Evolutionary conservation across 1,284 basidiomycete genomes (phyloP).

Genomic region (Caloboletus firmus): DNA sequence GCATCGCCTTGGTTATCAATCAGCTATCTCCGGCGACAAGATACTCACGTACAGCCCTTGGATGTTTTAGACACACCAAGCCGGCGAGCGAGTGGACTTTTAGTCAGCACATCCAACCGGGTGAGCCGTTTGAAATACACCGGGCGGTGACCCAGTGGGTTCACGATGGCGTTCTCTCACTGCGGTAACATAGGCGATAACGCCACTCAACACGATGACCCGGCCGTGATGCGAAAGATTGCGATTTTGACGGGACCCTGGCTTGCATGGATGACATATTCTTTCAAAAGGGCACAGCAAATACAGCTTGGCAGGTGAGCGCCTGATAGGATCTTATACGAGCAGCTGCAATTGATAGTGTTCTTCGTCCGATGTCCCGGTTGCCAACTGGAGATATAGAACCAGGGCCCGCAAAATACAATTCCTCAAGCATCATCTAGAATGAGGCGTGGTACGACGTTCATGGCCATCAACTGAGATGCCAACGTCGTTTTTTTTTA

Average conservation of each 20-base stretch:
- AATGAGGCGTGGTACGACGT: slow-evolving; percentile 83
- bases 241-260: background rate
- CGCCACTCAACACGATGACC: slow-evolving; percentile 23
- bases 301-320: slow-evolving; percentile 20
- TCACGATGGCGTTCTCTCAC: background rate
- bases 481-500: slow-evolving; percentile 5
- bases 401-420: background rate
- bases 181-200: slow-evolving; percentile 16
- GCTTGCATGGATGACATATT: background rate
- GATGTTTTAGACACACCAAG: background rate
- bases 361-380: slow-evolving; percentile 3
- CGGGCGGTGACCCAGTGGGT: background rate
- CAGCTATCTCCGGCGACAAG: slow-evolving; percentile 21
- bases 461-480: slow-evolving; percentile 88
- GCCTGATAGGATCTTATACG: slow-evolving; percentile 12
- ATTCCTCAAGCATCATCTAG: slow-evolving; percentile 66
- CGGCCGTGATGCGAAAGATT: slow-evolving; percentile 16
- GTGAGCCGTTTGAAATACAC: background rate
- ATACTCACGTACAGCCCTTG: slow-evolving; percentile 8
- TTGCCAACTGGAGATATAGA: slow-evolving; percentile 4
- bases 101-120: background rate
- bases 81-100: background rate
- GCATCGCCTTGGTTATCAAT: slow-evolving; percentile 1
- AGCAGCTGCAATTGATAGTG: background rate
- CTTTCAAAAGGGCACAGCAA: slow-evolving; percentile 13